A percentile compares a stretch with the other conserved stretches of the same genome.
Evolutionary conservation across 2,329 filamentous ascomycete genomes (phyloP).

Genomic region (Apiospora pterosperma): DNA sequence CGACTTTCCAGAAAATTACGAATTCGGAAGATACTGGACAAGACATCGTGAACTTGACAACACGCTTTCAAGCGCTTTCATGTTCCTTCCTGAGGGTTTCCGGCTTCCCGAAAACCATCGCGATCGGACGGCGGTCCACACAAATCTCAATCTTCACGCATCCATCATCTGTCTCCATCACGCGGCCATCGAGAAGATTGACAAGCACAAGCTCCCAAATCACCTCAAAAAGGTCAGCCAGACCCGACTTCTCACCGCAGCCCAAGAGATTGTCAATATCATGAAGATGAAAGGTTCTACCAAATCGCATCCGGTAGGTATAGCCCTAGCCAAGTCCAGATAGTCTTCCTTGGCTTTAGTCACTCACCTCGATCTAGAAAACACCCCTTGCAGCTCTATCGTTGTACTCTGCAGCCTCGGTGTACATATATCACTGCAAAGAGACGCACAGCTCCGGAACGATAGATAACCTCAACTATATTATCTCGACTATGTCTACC

Average conservation of each 20-base stretch:
- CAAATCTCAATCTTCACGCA: constrained; percentile 86
- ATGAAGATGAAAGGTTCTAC: constrained; percentile 75
- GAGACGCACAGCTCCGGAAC: constrained; percentile 47
- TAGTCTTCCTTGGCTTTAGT: background rate
- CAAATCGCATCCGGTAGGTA: constrained; percentile 62
- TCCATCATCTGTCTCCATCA: constrained; percentile 87
- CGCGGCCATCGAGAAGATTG: constrained; percentile 79
- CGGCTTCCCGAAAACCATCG: background rate
- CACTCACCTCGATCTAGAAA: constrained; percentile 45
- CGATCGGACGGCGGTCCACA: constrained; percentile 53
- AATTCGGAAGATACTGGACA: constrained; percentile 77
- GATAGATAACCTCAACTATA: constrained; percentile 62
- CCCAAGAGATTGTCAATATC: constrained; percentile 79
- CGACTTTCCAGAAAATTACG: constrained; percentile 71
- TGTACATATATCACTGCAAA: constrained; percentile 69
- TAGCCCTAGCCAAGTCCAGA: background rate
- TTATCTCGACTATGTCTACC: constrained; percentile 74
- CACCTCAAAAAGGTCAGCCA: constrained; percentile 56
- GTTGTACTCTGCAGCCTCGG: constrained; percentile 79
- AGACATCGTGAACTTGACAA: constrained; percentile 82
- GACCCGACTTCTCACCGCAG: constrained; percentile 71
- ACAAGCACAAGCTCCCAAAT: constrained; percentile 58
- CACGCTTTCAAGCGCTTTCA: constrained; percentile 68
- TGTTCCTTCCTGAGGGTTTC: constrained; percentile 3
- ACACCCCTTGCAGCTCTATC: constrained; percentile 79